Percentiles rank a stretch among this genome's conserved stretches.
Evolutionary conservation across 2,329 filamentous ascomycete genomes (phyloP).

Genomic region (Bipolaris victoriae): DNA sequence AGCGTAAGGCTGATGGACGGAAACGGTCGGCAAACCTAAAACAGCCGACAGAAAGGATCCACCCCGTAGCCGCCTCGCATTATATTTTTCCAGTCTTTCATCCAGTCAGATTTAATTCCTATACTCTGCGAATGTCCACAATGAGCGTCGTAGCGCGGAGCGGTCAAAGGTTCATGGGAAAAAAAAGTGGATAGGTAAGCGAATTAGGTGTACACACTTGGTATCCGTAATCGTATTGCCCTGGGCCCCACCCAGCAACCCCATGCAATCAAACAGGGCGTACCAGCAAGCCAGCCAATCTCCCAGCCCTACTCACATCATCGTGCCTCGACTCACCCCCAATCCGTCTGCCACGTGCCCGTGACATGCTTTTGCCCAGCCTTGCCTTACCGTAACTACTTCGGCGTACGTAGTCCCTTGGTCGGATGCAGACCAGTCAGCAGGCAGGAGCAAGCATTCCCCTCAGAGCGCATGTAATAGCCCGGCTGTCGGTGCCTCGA

Average conservation of each 20-base stretch:
- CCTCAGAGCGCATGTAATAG: not conserved
- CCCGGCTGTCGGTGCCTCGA: not conserved
- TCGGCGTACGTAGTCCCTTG: not conserved
- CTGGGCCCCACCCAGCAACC: not conserved
- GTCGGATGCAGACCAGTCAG: not conserved
- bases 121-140: not conserved
- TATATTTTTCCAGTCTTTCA: too few species aligned
- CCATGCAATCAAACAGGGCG: not conserved
- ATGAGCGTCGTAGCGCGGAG: not conserved
- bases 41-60: too few species aligned
- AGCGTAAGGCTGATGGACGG: too few species aligned
- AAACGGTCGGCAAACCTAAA: too few species aligned
- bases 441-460: not conserved
- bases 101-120: not conserved
- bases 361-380: not conserved
- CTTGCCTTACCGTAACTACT: not conserved
- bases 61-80: too few species aligned
- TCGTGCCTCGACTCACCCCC: not conserved
- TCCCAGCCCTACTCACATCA: not conserved
- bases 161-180: not conserved
- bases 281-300: not conserved
- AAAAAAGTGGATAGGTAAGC: not conserved
- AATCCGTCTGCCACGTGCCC: not conserved
- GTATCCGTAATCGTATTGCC: not conserved
- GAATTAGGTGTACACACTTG: not conserved